Evolutionary conservation across 1,284 basidiomycete species (phyloP).

Genomic region (Fistulinella staudtii): DNA sequence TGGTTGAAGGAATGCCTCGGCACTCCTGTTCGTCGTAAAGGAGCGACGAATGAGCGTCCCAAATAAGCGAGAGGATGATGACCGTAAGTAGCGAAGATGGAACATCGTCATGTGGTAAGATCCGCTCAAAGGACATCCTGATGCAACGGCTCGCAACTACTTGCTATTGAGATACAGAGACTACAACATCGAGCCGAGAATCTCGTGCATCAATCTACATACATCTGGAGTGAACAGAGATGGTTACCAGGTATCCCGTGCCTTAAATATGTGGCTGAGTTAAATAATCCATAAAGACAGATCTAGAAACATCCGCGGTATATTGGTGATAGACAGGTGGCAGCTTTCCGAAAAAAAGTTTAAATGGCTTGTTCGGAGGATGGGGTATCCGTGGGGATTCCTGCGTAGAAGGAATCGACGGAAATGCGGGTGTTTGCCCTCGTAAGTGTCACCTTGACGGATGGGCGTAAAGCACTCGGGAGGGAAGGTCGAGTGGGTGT

Average conservation of each 20-base stretch:
- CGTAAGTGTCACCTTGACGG: constrained; percentile 12
- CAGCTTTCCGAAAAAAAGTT: constrained; percentile 11
- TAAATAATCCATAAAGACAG: constrained; percentile 30
- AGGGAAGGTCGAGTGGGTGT: constrained; percentile 1
- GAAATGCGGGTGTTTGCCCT: constrained; percentile 20
- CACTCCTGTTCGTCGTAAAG: constrained; percentile 16
- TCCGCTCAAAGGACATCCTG: too few species aligned
- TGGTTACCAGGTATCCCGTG: constrained; percentile 6
- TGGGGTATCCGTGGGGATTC: constrained; percentile 15
- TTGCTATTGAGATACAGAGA: constrained; percentile 2
- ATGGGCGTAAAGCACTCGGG: constrained; percentile 18
- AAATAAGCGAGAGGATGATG: constrained; percentile 3
- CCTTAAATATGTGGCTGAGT: constrained; percentile 1
- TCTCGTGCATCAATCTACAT: constrained; percentile 6
- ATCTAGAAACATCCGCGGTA: too few species aligned
- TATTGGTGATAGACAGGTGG: not conserved
- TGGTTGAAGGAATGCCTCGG: constrained; percentile 59
- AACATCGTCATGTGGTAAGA: constrained; percentile 11
- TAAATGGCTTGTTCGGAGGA: constrained; percentile 19
- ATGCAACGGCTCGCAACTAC: not conserved
- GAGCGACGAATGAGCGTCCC: constrained; percentile 10
- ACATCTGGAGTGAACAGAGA: constrained; percentile 5
- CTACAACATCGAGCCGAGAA: constrained; percentile 7
- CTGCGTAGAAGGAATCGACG: constrained; percentile 30
- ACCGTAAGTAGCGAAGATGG: not conserved